These are phyloP conservation scores for Talaromyces adpressus DNA, from an alignment of 495 filamentous ascomycete genomes.

Conservation along the genomic window DNA sequence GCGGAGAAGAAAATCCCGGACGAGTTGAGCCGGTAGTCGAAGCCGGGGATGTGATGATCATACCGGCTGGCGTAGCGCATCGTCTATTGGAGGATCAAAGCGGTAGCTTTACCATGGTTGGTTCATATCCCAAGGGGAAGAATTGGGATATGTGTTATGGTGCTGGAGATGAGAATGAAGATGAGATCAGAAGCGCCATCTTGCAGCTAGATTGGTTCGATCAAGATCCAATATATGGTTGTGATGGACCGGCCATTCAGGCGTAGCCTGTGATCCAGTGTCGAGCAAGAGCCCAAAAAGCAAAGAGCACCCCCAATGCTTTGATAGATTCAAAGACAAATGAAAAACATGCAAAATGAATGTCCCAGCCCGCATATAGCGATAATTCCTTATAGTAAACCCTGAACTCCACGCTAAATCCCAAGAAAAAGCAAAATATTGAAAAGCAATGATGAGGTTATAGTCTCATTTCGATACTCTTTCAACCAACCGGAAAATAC, in stretches of 20 bases:
- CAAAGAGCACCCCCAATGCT: background rate
- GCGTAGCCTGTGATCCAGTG: slow-evolving; percentile 14
- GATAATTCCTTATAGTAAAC: background rate
- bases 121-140: slow-evolving; percentile 51
- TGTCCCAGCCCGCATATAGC: background rate
- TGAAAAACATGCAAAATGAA: background rate
- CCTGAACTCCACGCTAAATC: background rate
- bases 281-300: background rate
- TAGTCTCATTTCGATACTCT: slow-evolving; percentile 36
- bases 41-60: slow-evolving; percentile 56
- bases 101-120: slow-evolving; percentile 57
- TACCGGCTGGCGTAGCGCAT: slow-evolving; percentile 62
- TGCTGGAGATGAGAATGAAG: slow-evolving; percentile 33
- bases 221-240: slow-evolving; percentile 54
- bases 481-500: slow-evolving; percentile 78
- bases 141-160: slow-evolving; percentile 70
- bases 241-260: slow-evolving; percentile 43
- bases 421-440: background rate
- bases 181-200: slow-evolving; percentile 42
- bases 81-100: slow-evolving; percentile 50
- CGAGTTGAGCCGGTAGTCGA: slow-evolving; percentile 48
- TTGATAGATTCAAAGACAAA: background rate
- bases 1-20: slow-evolving; percentile 53
- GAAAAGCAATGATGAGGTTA: background rate
- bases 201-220: slow-evolving; percentile 46